Evolutionary conservation across 176 grass and related monocot genomes (phyloP).

Genomic region (Ensete glaucum): DNA sequence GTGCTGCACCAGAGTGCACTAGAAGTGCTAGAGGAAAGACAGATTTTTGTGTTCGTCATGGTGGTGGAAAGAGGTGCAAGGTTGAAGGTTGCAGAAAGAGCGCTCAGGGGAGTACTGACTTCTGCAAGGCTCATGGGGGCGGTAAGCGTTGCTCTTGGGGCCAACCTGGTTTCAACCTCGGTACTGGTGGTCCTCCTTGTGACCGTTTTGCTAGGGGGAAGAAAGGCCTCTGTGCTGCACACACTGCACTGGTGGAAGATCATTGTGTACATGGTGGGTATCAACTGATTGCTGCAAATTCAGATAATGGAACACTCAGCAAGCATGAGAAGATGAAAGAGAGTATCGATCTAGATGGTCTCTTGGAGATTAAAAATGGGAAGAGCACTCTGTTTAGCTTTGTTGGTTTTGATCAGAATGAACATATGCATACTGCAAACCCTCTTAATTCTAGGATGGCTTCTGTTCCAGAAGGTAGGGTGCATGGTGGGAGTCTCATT

Average conservation of each 20-base stretch:
- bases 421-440: not conserved
- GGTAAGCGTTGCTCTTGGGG: slow-evolving; percentile 41
- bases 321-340: not conserved
- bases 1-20: slow-evolving; percentile 27
- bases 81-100: slow-evolving; percentile 34
- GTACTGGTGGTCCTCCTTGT: slow-evolving; percentile 21
- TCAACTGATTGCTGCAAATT: slow-evolving; percentile 18
- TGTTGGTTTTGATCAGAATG: not conserved
- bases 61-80: slow-evolving; percentile 48
- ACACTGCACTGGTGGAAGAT: slow-evolving; percentile 44
- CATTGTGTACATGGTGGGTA: slow-evolving; percentile 29
- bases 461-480: slow-evolving; percentile 41
- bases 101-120: slow-evolving; percentile 44
- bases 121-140: slow-evolving; percentile 47
- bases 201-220: slow-evolving; percentile 37
- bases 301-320: not conserved
- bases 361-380: not conserved
- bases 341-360: not conserved
- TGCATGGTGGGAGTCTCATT: slow-evolving; percentile 38
- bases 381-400: not conserved
- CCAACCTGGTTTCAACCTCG: slow-evolving; percentile 31
- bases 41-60: slow-evolving; percentile 45
- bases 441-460: not conserved
- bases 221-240: slow-evolving; percentile 37
- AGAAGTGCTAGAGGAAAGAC: slow-evolving; percentile 45